phyloP scores from a whole-genome alignment of 768 basidiomycete genomes.

The Postia placenta region DNA sequence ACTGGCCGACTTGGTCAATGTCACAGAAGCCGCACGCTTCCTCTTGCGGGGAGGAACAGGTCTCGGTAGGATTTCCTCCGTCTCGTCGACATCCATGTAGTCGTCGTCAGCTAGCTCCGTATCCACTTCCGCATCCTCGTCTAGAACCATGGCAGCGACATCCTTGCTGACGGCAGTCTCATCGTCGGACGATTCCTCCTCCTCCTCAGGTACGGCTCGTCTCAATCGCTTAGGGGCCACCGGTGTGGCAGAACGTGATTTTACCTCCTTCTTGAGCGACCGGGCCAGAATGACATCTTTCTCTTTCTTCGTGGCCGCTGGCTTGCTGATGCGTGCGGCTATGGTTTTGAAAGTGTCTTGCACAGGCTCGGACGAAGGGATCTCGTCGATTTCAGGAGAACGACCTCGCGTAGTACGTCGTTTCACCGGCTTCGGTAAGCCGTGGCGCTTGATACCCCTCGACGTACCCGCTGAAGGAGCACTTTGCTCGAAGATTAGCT shows the following conservation, averaged over 20 bases:
- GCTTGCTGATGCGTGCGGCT: background rate
- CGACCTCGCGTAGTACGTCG: background rate
- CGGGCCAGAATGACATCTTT: no score
- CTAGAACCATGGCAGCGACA: slow-evolving; percentile 1
- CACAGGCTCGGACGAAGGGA: slow-evolving; percentile 59
- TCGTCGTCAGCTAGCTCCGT: slow-evolving; percentile 40
- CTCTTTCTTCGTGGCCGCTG: no score
- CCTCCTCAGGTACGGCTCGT: background rate
- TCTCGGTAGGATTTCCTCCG: slow-evolving; percentile 10
- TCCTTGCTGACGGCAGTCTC: slow-evolving; percentile 6
- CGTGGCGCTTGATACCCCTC: background rate
- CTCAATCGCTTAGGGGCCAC: background rate
- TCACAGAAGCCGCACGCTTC: slow-evolving; percentile 15
- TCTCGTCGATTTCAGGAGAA: slow-evolving; percentile 18
- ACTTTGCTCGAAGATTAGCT: no score
- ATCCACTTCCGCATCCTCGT: slow-evolving; percentile 28
- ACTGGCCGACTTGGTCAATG: slow-evolving; percentile 18
- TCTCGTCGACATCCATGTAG: slow-evolving; percentile 27
- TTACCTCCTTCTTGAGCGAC: background rate
- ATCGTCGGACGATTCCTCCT: slow-evolving; percentile 7
- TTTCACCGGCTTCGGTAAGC: background rate
- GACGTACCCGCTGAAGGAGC: no score
- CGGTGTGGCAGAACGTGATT: slow-evolving; percentile 4
- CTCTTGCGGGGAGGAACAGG: slow-evolving; percentile 30
- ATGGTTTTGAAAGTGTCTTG: slow-evolving; percentile 4